Base-by-base conservation (phyloP, 176 grass and related monocot genomes). In the Neostapfia colusana region DNA sequence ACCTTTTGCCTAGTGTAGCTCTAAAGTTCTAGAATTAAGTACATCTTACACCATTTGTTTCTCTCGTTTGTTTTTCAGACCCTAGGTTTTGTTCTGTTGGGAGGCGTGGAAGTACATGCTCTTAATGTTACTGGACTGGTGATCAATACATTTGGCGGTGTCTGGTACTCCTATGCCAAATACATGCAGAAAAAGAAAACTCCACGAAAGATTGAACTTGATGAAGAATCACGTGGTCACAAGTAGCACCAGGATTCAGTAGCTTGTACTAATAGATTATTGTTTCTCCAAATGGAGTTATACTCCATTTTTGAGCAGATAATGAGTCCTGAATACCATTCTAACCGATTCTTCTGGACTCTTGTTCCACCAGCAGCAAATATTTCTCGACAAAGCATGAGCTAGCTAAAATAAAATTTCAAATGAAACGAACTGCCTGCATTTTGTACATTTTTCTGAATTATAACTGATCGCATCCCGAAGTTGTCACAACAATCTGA, bases 141-240 rank as follows among this genome's bases (percentile, higher is more conserved):
- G 85, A 92, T 98, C 83, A 97, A 98, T 58, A 98, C 95, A 58
- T 79, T 77, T 63, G 95, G 95, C 3, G 95, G 95, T 18, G 45
- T 98, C 17, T 98, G 95, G 95, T 98, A 98, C 56, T 93, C 95
- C 3, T 98, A 89, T 34, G 89, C 95, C 0, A 97, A 92, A 75
- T 98, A 93, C 42, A 75, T 8, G 66, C 95, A 93, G 80, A 98
- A 93, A 79, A 93, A 75, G 91, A 94, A 81, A 70, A 57, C 31
- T 2, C 78, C 84, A 6, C 64, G 82, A 10, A 94, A 88, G 53
- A 49, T 79, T 25, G 67, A n/a, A 71, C 69, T 85, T 18, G 89
- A 93, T 57, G 91, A 88, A 70, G 91, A 88, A 51, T 64, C 75
- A 18, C 87, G 42, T 74, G 43, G 18, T 8, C 81, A 88, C 86